Evolutionary conservation across 345 rosid genomes (phyloP).

Genomic region (Odontarrhena argentea): DNA sequence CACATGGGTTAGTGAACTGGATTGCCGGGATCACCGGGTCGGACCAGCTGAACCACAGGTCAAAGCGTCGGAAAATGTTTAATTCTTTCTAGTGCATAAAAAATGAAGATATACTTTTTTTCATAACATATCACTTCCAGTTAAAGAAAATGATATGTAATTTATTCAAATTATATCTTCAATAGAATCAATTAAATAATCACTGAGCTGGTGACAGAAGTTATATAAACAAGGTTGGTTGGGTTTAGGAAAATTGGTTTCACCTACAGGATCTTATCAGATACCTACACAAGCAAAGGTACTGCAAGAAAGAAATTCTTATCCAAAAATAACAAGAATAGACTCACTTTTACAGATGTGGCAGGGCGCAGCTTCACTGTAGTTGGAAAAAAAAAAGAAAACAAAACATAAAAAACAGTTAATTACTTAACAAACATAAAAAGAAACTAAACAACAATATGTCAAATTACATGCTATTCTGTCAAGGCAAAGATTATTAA

Average conservation of each 20-base stretch:
- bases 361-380: slow-evolving; percentile 94
- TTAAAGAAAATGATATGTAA: not conserved
- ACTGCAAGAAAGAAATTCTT: not conserved
- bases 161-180: too few relatives aligned
- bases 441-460: not conserved
- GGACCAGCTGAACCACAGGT: slow-evolving; percentile 16
- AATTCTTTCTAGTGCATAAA: slow-evolving; percentile 10
- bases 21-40: slow-evolving; percentile 10
- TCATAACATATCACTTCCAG: not conserved
- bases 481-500: slow-evolving; percentile 24
- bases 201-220: slow-evolving; percentile 15
- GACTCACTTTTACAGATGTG: slow-evolving; percentile 75
- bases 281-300: slow-evolving; percentile 26
- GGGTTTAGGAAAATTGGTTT: not conserved
- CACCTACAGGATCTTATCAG: slow-evolving; percentile 20
- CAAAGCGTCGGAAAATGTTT: slow-evolving; percentile 3
- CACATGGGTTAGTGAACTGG: slow-evolving; percentile 19
- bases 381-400: slow-evolving; percentile 31
- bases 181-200: not conserved
- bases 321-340: slow-evolving; percentile 22
- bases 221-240: not conserved
- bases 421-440: slow-evolving; percentile 22
- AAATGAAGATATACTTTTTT: not conserved
- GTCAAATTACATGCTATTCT: slow-evolving; percentile 21
- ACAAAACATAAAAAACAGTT: slow-evolving; percentile 19